Evolutionary conservation across 176 grass and related monocot species (phyloP).

Genomic region (Ensete glaucum): DNA sequence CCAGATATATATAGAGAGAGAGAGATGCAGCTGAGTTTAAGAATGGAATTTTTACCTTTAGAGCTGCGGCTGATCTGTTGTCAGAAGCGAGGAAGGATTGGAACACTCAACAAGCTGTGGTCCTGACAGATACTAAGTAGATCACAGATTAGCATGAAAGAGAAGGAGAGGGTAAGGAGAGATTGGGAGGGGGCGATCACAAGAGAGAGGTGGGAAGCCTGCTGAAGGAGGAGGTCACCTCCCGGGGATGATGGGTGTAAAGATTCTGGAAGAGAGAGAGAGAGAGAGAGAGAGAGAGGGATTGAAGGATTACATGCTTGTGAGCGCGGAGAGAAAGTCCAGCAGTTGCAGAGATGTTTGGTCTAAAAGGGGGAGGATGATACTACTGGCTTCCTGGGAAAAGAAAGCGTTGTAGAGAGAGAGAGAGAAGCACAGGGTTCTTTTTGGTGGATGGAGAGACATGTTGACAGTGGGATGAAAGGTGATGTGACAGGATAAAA

Average conservation of each 20-base stretch:
- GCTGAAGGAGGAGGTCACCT: background rate
- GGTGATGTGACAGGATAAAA: slow-evolving; percentile 65
- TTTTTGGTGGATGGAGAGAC: slow-evolving; percentile 3
- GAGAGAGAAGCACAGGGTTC: slow-evolving; percentile 11
- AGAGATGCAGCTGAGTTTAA: no score
- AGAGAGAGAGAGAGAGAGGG: background rate
- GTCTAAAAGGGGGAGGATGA: slow-evolving; percentile 1
- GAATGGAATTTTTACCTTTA: no score
- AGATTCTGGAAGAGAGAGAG: no score
- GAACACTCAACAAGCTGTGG: background rate
- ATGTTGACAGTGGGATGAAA: slow-evolving; percentile 32
- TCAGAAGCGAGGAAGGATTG: background rate
- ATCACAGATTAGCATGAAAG: background rate
- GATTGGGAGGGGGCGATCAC: background rate
- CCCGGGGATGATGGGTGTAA: no score
- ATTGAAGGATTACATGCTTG: background rate
- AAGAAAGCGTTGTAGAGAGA: background rate
- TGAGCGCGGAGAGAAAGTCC: background rate
- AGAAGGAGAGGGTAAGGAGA: background rate
- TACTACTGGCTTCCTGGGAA: no score
- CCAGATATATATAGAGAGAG: no score
- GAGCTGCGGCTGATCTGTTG: background rate
- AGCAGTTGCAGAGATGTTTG: background rate
- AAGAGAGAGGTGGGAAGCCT: background rate
- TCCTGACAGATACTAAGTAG: background rate